phyloP scores from a whole-genome alignment of 495 filamentous ascomycete genomes.

The Aspergillus steynii region DNA sequence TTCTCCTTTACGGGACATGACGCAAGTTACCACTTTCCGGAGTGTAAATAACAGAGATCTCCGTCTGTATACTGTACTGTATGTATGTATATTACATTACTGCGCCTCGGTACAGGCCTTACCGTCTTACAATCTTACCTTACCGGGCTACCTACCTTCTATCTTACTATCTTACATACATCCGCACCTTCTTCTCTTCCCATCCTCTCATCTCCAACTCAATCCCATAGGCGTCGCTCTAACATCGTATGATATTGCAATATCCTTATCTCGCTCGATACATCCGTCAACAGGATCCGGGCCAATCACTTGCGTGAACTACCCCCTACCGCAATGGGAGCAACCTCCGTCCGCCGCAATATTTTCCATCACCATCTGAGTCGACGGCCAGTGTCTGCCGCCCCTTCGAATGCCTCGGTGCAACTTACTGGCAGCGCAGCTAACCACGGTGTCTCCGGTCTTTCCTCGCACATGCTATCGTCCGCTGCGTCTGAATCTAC shows the following conservation, averaged over 20 bases:
- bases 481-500: slow-evolving; percentile 42
- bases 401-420: slow-evolving; percentile 24
- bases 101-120: no score
- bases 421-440: slow-evolving; percentile 9
- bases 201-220: neutral
- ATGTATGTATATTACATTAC: neutral
- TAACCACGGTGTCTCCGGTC: slow-evolving; percentile 24
- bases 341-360: slow-evolving; percentile 62
- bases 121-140: no score
- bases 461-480: slow-evolving; percentile 31
- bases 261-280: neutral
- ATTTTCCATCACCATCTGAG: slow-evolving; percentile 72
- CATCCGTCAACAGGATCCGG: no score
- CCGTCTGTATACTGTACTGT: no score
- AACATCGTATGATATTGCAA: neutral
- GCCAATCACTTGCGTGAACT: neutral
- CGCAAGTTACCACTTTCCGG: neutral
- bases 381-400: slow-evolving; percentile 59
- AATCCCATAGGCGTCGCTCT: neutral
- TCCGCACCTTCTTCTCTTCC: neutral
- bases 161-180: neutral
- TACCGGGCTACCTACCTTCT: no score
- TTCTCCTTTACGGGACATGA: neutral
- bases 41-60: no score
- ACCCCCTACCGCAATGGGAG: slow-evolving; percentile 26